Conservation (phyloP, 805 yeast species). For the Metschnikowia aberdeeniae region DNA sequence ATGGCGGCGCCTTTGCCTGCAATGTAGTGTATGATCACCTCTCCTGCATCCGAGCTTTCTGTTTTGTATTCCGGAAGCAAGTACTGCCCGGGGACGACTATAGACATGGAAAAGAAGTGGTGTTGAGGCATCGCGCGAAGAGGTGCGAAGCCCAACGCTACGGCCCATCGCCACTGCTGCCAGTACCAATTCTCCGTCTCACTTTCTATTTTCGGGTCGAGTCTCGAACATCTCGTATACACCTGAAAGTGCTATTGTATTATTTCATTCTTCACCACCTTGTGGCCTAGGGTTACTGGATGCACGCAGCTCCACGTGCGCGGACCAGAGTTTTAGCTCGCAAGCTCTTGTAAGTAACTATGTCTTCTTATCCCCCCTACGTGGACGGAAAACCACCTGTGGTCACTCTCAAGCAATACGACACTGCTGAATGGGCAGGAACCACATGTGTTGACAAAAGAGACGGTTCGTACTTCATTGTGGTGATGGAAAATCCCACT, state of each 20-base stretch:
- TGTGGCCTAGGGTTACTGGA: no score
- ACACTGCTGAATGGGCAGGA: conserved; percentile 49
- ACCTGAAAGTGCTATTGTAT: no score
- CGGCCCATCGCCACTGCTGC: background rate
- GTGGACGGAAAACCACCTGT: conserved; percentile 46
- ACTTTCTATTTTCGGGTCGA: no score
- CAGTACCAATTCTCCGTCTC: no score
- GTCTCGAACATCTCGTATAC: no score
- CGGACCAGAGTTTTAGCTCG: background rate
- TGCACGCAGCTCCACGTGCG: background rate
- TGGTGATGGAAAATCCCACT: conserved; percentile 42
- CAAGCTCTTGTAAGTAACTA: background rate
- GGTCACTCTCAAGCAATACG: conserved; percentile 44
- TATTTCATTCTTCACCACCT: no score
- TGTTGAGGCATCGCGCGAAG: conserved; percentile 5
- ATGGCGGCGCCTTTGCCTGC: conserved; percentile 66
- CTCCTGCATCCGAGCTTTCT: conserved; percentile 18
- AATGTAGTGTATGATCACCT: conserved; percentile 42
- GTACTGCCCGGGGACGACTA: conserved; percentile 67
- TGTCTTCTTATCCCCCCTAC: conserved; percentile 36
- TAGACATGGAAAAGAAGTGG: conserved; percentile 9
- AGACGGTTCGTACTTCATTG: conserved; percentile 36
- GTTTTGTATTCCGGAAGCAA: conserved; percentile 53
- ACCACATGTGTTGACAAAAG: conserved; percentile 47
- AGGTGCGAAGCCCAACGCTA: background rate